Base-by-base conservation (phyloP, 1,284 basidiomycete genomes). In the Taiwanofungus camphoratus region DNA sequence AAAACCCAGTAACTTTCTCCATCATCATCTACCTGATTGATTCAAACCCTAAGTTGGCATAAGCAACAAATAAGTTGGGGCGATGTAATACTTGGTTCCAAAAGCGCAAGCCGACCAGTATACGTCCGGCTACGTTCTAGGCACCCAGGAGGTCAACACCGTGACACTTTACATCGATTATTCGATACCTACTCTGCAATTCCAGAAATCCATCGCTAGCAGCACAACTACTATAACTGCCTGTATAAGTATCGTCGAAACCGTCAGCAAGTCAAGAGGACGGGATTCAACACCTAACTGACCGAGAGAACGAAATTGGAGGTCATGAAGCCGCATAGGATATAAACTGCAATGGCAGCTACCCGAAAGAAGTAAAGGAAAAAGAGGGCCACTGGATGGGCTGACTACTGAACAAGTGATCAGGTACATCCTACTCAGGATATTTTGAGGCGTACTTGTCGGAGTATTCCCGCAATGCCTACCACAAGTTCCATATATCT, bases 1-100 rank as follows among this genome's bases (percentile, higher is more conserved):
- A 96, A 96, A 3, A 96, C 92, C 92, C 92, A 96, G 52, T 85
- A 91, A 60, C 87, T 92, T 60, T 94, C 91, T 2, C 93, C 93
- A 54, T 96, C 92, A 43, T 95, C 92, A 56, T 96, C 92, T 11
- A 97, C 85, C 82, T 33, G 57, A 24, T 46, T 33, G 42, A 43
- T 30, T 20, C 40, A 31, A 30, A 21, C 20, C 18, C 12, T 13
- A 19, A 20, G 37, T 9, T 38, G 34, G 27, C 29, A 36, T 21
- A 26, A 36, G 16, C 44, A 29, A 34, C 26, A 9, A 29, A 29
- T n/a, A n/a, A n/a, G n/a, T n/a, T n/a, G n/a, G n/a, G n/a, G 26
- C n/a, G 9, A 29, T n/a, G 8, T 8, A 8, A 8, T 33, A 81
- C 92, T 65, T 96, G 92, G 62, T 96, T 97, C 93, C 93, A 97